phyloP scores from a whole-genome alignment of 2,329 filamentous ascomycete species.

The Juglanconis juglandina region DNA sequence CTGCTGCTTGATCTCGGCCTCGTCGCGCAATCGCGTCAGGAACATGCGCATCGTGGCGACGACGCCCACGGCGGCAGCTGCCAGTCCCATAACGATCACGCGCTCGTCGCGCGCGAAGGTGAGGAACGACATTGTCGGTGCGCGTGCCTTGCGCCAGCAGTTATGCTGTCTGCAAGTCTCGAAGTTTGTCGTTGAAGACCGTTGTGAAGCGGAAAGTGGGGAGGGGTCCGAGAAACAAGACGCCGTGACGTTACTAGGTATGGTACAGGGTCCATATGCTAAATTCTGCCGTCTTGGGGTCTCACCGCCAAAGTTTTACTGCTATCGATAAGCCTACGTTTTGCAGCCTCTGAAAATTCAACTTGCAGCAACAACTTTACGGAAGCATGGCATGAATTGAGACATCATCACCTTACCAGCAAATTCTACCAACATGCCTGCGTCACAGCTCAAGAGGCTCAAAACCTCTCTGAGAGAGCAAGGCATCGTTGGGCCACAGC shows the following conservation, averaged over 20 bases:
- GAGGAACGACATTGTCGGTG: constrained; percentile 25
- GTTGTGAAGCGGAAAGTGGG: background rate
- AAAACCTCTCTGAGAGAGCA: constrained; percentile 87
- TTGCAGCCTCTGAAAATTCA: constrained; percentile 8
- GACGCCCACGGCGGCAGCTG: constrained; percentile 57
- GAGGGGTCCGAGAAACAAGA: background rate
- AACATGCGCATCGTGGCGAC: constrained; percentile 55
- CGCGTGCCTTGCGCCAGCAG: constrained; percentile 5
- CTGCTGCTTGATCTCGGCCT: constrained; percentile 62
- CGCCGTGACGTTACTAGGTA: background rate
- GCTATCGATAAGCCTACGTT: constrained; percentile 29
- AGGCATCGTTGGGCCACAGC: constrained; percentile 84
- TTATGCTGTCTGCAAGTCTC: background rate
- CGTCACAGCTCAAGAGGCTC: constrained; percentile 93
- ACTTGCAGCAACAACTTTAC: background rate
- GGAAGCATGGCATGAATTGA: constrained; percentile 10
- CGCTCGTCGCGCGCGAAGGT: constrained; percentile 47
- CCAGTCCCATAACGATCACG: constrained; percentile 50
- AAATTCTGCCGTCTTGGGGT: constrained; percentile 22
- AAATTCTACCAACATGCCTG: constrained; percentile 63
- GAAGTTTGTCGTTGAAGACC: too few relatives aligned
- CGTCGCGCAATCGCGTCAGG: constrained; percentile 58
- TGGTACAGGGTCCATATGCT: background rate
- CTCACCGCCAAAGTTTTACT: constrained; percentile 24
- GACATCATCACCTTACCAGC: background rate